Percentiles rank a stretch among this genome's conserved stretches.
phyloP scores from a whole-genome alignment of 306 rosid species.

The Inga leiocalycina region DNA sequence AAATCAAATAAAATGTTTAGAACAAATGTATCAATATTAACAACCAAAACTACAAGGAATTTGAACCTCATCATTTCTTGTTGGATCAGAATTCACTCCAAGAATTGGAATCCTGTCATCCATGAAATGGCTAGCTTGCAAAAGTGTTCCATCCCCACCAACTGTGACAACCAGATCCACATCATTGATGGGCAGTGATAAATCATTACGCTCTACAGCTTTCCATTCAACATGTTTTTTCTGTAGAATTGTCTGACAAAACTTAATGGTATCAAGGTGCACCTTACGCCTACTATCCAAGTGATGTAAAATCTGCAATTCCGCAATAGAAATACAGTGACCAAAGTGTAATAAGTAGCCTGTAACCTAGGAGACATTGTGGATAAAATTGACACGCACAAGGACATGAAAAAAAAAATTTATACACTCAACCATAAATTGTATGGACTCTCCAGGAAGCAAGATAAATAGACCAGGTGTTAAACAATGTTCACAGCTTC shows the following conservation, averaged over 20 bases:
- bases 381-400: background rate
- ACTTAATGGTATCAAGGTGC: slow-evolving; percentile 69
- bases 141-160: slow-evolving; percentile 95
- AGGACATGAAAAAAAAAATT: background rate
- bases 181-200: slow-evolving; percentile 62
- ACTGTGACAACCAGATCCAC: slow-evolving; percentile 83
- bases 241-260: slow-evolving; percentile 72
- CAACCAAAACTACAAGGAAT: slow-evolving; percentile 20
- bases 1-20: slow-evolving; percentile 7
- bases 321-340: slow-evolving; percentile 27
- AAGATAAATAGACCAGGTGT: background rate
- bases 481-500: background rate
- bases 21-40: slow-evolving; percentile 18
- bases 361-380: background rate
- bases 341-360: background rate
- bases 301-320: slow-evolving; percentile 58
- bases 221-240: slow-evolving; percentile 78
- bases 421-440: background rate
- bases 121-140: slow-evolving; percentile 85
- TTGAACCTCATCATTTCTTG: slow-evolving; percentile 72
- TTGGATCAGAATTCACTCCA: slow-evolving; percentile 98
- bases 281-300: slow-evolving; percentile 65
- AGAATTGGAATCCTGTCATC: slow-evolving; percentile 77
- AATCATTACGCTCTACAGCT: slow-evolving; percentile 49
- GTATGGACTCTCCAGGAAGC: background rate